Percentiles rank a stretch among this genome's conserved stretches.
These are phyloP conservation scores for Metschnikowia hibisci DNA, from an alignment of 805 yeast genomes.

Conservation along the genomic window DNA sequence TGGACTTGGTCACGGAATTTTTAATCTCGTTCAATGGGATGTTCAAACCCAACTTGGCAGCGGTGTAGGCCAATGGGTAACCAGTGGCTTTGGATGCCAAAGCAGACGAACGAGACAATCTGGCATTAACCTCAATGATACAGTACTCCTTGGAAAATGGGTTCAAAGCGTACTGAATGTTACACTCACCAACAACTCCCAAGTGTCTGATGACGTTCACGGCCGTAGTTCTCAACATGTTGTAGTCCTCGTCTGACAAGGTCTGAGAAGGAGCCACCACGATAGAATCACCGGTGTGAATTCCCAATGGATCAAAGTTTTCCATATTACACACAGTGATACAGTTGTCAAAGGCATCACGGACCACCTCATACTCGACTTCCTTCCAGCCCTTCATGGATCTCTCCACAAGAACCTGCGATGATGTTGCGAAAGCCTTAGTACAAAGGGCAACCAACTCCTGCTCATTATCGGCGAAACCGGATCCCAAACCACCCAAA, in stretches of 20 bases:
- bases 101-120: slow-evolving; percentile 97
- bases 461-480: slow-evolving; percentile 85
- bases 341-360: slow-evolving; percentile 96
- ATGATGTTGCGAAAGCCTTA: slow-evolving; percentile 91
- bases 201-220: slow-evolving; percentile 94
- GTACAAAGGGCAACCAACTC: slow-evolving; percentile 81
- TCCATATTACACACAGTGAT: slow-evolving; percentile 99
- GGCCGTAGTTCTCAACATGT: slow-evolving; percentile 97
- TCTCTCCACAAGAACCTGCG: slow-evolving; percentile 92
- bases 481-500: slow-evolving; percentile 96
- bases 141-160: slow-evolving; percentile 94
- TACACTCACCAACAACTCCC: slow-evolving; percentile 99
- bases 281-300: slow-evolving; percentile 98
- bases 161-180: slow-evolving; percentile 93
- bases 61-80: slow-evolving; percentile 96
- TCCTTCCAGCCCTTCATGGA: slow-evolving; percentile 99
- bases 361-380: slow-evolving; percentile 96
- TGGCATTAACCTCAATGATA: slow-evolving; percentile 96
- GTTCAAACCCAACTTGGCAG: slow-evolving; percentile 93
- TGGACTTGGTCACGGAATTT: slow-evolving; percentile 89
- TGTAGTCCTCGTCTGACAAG: slow-evolving; percentile 91
- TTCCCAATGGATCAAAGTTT: slow-evolving; percentile 96
- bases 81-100: slow-evolving; percentile 98
- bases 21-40: slow-evolving; percentile 87
- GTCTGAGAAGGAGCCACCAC: slow-evolving; percentile 99